Conservation (phyloP, 2,329 filamentous ascomycete species). For the Ascochyta fabae region DNA sequence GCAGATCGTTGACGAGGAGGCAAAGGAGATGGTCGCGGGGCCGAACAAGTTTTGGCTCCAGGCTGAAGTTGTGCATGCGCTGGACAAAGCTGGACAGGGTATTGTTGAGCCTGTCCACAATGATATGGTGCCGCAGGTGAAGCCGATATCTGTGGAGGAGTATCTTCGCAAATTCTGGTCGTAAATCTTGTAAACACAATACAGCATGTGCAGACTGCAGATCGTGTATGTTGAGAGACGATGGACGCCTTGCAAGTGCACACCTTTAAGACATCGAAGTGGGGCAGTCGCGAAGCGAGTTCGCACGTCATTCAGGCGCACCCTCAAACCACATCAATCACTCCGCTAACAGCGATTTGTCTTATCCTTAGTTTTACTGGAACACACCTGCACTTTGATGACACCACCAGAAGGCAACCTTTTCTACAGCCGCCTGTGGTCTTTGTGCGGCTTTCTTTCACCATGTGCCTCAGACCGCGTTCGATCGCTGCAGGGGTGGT, state of each 20-base stretch:
- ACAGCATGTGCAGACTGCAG: too few relatives aligned
- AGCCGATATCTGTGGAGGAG: conserved; percentile 16
- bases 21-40: conserved; percentile 11
- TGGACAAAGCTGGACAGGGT: conserved; percentile 16
- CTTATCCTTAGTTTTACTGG: too few relatives aligned
- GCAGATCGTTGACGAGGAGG: conserved; percentile 18
- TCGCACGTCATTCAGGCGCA: too few relatives aligned
- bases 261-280: background rate
- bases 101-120: conserved; percentile 19
- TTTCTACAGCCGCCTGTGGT: background rate
- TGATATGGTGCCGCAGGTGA: conserved; percentile 14
- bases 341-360: too few relatives aligned
- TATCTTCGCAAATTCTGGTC: conserved; percentile 24
- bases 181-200: too few relatives aligned
- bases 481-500: conserved; percentile 6
- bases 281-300: background rate
- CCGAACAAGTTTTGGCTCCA: conserved; percentile 22
- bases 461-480: conserved; percentile 7
- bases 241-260: background rate
- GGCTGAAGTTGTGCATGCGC: conserved; percentile 15
- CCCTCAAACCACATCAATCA: too few relatives aligned
- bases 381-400: too few relatives aligned
- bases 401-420: background rate
- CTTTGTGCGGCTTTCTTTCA: background rate
- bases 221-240: background rate